Evolutionary conservation across 1,284 basidiomycete species (phyloP).

Genomic region (Termitomyces sp.): DNA sequence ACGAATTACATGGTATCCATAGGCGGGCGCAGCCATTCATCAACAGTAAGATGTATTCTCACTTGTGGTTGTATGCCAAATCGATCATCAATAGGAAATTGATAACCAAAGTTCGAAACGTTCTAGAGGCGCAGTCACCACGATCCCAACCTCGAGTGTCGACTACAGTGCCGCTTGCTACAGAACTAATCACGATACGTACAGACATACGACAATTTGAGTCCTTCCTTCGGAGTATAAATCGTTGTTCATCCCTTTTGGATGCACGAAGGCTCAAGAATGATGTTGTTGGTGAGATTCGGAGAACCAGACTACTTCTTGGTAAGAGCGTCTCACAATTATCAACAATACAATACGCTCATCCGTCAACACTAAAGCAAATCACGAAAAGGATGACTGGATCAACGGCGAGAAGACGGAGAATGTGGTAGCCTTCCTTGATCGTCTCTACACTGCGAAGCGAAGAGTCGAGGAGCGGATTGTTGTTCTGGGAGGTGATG

Average conservation of each 20-base stretch:
- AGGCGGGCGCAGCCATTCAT: conserved; percentile 86
- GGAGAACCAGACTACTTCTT: conserved; percentile 67
- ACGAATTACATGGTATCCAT: conserved; percentile 14
- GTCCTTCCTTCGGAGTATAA: conserved; percentile 82
- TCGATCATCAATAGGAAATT: conserved; percentile 48
- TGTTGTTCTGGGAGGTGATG: conserved; percentile 62
- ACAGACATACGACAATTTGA: conserved; percentile 83
- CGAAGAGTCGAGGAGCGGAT: conserved; percentile 84
- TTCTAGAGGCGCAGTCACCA: conserved; percentile 77
- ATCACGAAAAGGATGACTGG: conserved; percentile 81
- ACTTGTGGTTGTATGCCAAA: background rate
- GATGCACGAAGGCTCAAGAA: conserved; percentile 89
- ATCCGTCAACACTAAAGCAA: conserved; percentile 39
- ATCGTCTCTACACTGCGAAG: conserved; percentile 84
- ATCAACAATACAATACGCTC: background rate
- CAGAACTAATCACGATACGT: conserved; percentile 71
- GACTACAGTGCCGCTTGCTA: conserved; percentile 33
- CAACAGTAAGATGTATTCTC: conserved; percentile 67
- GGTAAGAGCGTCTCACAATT: conserved; percentile 36
- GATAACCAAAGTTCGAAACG: conserved; percentile 79
- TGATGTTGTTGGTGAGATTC: conserved; percentile 84
- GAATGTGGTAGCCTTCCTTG: conserved; percentile 81
- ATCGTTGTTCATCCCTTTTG: conserved; percentile 72
- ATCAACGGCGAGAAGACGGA: conserved; percentile 80
- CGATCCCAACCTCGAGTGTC: conserved; percentile 38